These are phyloP conservation scores for Boletus vermiculosoides DNA, from an alignment of 768 basidiomycete species.

Conservation along the genomic window DNA sequence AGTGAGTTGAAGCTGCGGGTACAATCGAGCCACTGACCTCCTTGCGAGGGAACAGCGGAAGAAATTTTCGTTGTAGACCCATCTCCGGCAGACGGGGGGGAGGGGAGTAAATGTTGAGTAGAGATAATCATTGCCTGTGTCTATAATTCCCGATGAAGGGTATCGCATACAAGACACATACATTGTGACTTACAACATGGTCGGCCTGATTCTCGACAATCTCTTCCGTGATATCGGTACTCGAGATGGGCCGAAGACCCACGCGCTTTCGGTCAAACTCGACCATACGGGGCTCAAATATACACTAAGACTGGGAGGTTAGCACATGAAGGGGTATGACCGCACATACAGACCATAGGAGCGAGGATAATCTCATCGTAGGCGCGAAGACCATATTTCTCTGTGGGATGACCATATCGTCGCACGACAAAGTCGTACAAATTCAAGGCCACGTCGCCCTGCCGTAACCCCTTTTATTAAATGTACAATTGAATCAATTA, in stretches of 20 bases:
- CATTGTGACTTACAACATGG: conserved; percentile 43
- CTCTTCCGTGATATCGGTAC: conserved; percentile 70
- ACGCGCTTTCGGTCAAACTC: conserved; percentile 79
- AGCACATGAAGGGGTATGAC: not conserved
- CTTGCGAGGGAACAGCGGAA: conserved; percentile 24
- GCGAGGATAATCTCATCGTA: conserved; percentile 96
- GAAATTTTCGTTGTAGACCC: conserved; percentile 24
- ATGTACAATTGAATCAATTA: not conserved
- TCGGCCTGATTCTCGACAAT: conserved; percentile 58
- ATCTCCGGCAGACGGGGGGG: conserved; percentile 34
- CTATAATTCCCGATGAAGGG: conserved; percentile 39
- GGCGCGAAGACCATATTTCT: conserved; percentile 86
- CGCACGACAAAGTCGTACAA: conserved; percentile 89
- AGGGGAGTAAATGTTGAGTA: conserved; percentile 70
- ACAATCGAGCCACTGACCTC: conserved; percentile 19
- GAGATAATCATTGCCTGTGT: conserved; percentile 91
- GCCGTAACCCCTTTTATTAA: conserved; percentile 9
- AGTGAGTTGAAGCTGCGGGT: not conserved
- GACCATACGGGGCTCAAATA: conserved; percentile 92
- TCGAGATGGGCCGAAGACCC: conserved; percentile 47
- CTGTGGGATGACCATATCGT: conserved; percentile 66
- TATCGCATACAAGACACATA: not conserved
- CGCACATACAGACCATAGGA: conserved; percentile 67
- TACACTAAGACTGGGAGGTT: conserved; percentile 50
- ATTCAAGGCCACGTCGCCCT: conserved; percentile 90